Evolutionary conservation across 257 asterid species (phyloP).

Genomic region (Salvia hispanica): DNA sequence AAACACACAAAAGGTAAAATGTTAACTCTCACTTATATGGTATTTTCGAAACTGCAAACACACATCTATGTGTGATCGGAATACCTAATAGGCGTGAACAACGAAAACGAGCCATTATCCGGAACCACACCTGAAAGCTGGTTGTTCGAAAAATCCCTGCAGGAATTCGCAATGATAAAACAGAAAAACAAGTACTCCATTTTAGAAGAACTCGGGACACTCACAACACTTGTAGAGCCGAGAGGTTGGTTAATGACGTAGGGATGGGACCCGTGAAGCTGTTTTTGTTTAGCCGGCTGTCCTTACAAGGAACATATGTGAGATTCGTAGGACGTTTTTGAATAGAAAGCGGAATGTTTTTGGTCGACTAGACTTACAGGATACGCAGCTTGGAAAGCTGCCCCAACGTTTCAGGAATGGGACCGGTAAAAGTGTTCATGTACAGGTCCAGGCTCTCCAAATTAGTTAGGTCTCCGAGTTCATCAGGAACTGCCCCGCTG

Average conservation of each 20-base stretch:
- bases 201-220: constrained; percentile 38
- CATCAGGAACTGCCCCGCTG: no score
- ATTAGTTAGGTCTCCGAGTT: no score
- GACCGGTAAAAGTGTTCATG: no score
- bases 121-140: constrained; percentile 86
- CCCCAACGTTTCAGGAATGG: no score
- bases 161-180: constrained; percentile 12
- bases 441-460: no score
- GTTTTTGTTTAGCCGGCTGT: constrained; percentile 96
- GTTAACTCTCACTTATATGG: no score
- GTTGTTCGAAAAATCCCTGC: constrained; percentile 90
- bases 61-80: constrained; percentile 16
- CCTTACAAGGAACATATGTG: constrained; percentile 52
- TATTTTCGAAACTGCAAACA: constrained; percentile 84
- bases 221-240: constrained; percentile 91
- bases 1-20: neutral
- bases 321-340: constrained; percentile 26
- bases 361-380: constrained; percentile 59
- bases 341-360: neutral
- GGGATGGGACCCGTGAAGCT: constrained; percentile 81
- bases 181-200: neutral
- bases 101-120: constrained; percentile 88
- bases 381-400: constrained; percentile 79
- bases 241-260: constrained; percentile 70
- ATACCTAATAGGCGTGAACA: constrained; percentile 93